A percentile compares a stretch with the other conserved stretches of the same genome.
These are phyloP conservation scores for Sporodiniella umbellata DNA, from an alignment of 371 early-diverging fungal genomes.

Conservation along the genomic window DNA sequence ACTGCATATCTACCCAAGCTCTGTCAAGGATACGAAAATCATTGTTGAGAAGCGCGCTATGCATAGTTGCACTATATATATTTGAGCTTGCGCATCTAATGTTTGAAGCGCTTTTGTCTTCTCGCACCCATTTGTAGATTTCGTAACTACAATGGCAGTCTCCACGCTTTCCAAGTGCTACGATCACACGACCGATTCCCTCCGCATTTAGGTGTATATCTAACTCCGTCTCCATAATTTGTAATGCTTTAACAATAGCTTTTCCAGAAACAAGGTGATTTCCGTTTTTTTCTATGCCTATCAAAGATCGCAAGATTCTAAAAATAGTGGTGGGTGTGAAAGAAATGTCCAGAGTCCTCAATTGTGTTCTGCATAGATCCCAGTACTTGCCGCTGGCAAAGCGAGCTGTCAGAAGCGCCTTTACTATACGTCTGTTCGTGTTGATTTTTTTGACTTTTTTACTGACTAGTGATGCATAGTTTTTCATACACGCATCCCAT, in stretches of 20 bases:
- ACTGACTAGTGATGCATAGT: constrained; percentile 4
- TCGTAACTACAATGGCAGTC: constrained; percentile 19
- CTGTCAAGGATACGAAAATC: constrained; percentile 23
- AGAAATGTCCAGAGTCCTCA: constrained; percentile 1
- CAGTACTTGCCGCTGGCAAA: constrained; percentile 15
- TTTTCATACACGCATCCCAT: constrained; percentile 14
- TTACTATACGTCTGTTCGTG: constrained; percentile 28
- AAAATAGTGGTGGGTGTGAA: constrained; percentile 23
- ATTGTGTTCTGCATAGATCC: background rate
- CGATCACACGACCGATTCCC: constrained; percentile 23
- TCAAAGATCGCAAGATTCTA: constrained; percentile 17
- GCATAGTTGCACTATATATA: constrained; percentile 31
- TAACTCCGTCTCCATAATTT: constrained; percentile 24
- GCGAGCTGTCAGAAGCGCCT: constrained; percentile 16
- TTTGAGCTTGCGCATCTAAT: constrained; percentile 8
- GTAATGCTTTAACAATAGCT: constrained; percentile 16
- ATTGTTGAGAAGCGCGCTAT: constrained; percentile 29
- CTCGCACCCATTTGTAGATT: constrained; percentile 29
- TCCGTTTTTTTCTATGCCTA: constrained; percentile 11
- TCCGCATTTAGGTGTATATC: constrained; percentile 17
- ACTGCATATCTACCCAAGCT: constrained; percentile 32
- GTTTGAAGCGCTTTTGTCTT: constrained; percentile 1
- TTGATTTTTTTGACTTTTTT: background rate
- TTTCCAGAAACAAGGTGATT: constrained; percentile 14
- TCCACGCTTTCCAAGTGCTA: constrained; percentile 28